phyloP scores from a whole-genome alignment of 164 flowering plant genomes.

The Liquidambar formosana region DNA sequence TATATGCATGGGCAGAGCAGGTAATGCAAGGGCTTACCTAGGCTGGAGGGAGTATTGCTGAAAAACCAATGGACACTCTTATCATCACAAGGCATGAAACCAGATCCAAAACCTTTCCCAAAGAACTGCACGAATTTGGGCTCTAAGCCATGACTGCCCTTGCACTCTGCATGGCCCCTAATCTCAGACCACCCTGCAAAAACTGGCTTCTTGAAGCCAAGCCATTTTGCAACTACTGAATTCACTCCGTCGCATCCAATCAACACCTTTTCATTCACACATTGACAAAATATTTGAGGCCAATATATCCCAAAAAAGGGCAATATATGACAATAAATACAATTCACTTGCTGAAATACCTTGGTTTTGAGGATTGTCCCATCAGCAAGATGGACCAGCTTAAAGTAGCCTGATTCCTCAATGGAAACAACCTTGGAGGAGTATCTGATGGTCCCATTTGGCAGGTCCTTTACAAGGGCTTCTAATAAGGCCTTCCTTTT shows the following conservation, averaged over 20 bases:
- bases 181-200: conserved; percentile 36
- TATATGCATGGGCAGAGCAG: no score
- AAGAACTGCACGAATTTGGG: conserved; percentile 32
- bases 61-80: conserved; percentile 53
- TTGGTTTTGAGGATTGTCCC: no score
- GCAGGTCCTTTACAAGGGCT: conserved; percentile 44
- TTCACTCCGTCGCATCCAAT: conserved; percentile 59
- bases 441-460: no score
- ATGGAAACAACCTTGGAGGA: no score
- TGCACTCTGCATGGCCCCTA: conserved; percentile 39
- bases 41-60: conserved; percentile 25
- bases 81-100: conserved; percentile 48
- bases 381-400: no score
- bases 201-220: conserved; percentile 42
- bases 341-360: no score
- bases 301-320: no score
- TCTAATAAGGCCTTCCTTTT: no score
- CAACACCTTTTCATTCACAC: conserved; percentile 17
- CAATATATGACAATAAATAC: no score
- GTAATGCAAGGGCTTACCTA: conserved; percentile 16
- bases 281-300: no score
- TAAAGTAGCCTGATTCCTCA: conserved; percentile 45
- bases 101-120: conserved; percentile 44
- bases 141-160: conserved; percentile 40
- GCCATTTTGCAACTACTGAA: conserved; percentile 45